Percentiles rank a stretch among this genome's conserved stretches.
phyloP scores from a whole-genome alignment of 2,329 filamentous ascomycete species.

The Purpureocillium lavendulum region DNA sequence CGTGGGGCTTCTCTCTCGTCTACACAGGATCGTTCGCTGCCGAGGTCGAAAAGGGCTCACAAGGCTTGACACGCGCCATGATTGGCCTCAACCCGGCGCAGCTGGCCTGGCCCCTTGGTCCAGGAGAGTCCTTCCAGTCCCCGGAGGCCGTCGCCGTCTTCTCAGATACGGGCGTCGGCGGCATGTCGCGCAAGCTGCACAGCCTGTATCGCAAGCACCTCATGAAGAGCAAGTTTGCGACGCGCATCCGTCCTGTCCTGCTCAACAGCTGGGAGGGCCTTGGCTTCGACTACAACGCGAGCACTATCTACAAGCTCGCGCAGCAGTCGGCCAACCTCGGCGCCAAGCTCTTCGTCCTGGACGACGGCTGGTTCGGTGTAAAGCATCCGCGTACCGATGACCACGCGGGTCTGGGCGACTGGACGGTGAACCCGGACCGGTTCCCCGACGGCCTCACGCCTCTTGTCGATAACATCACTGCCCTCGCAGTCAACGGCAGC shows the following conservation, averaged over 20 bases:
- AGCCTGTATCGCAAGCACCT: constrained; percentile 53
- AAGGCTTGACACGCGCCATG: constrained; percentile 51
- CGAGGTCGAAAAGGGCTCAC: constrained; percentile 53
- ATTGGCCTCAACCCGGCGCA: constrained; percentile 54
- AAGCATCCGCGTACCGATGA: constrained; percentile 52
- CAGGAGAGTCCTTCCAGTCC: constrained; percentile 49
- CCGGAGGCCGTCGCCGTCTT: constrained; percentile 57
- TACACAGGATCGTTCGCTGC: constrained; percentile 56
- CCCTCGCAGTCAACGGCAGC: constrained; percentile 20
- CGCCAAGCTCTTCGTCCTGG: constrained; percentile 54
- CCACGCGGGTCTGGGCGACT: constrained; percentile 52
- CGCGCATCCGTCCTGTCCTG: constrained; percentile 42
- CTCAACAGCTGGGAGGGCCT: constrained; percentile 62
- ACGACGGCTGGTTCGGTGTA: constrained; percentile 59
- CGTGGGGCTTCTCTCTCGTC: constrained; percentile 57
- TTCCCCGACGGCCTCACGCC: constrained; percentile 49
- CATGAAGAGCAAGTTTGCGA: constrained; percentile 46
- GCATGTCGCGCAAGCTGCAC: constrained; percentile 55
- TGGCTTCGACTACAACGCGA: constrained; percentile 48
- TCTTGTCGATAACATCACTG: constrained; percentile 42
- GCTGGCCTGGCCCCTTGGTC: constrained; percentile 46
- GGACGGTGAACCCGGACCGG: constrained; percentile 47
- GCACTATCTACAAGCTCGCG: constrained; percentile 45
- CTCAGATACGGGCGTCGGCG: constrained; percentile 48
- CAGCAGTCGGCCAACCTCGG: constrained; percentile 49